Base-by-base conservation (phyloP, 805 yeast genomes). In the Wickerhamomyces sydowiorum region DNA sequence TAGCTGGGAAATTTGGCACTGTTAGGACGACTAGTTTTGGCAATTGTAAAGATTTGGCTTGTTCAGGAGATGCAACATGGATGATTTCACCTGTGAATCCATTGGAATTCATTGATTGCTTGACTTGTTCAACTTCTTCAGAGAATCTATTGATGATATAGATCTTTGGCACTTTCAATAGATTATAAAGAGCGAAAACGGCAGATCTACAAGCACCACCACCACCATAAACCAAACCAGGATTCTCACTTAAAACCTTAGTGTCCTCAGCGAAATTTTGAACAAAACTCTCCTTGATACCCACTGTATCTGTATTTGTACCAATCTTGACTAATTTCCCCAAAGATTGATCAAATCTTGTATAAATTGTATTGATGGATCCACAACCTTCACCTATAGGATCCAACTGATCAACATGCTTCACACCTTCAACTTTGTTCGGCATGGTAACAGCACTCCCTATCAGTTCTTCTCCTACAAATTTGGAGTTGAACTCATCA, bases 181-280 rank as follows among this genome's bases (percentile, higher is more conserved):
- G 44, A 27, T 47, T 47, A 33, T 51, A 42, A 7, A 54, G 38
- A 1, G 59, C 56, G 39, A 48, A 54, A 7, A 54, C 50, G 1
- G 59, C 57, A 3, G 56, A 53, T 25, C 59, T 49, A 39, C 59
- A 52, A 5, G 59, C 59, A 42, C 59, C 59, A 39, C 59, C 59
- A 33, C 56, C 59, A 24, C 59, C 59, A 23, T 54, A 54, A 2
- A 54, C 49, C 9, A 54, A 31, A 12, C 59, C 59, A 3, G 59
- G 57, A 12, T 38, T 15, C 1, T 48, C 49, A 19, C 38, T 38
- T 22, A 35, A 43, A 3, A 25, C n/a, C 7, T 37, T 39, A 8
- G 41, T 44, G 22, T 51, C 56, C 7, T 25, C n/a, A 17, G 57
- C 56, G 28, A 42, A 51, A 40, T 50, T 52, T 38, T 48, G 51